Percentiles rank a stretch among this genome's conserved stretches.
Conservation (phyloP, 2,329 filamentous ascomycete species). For the Sordariomycetes sp. region DNA sequence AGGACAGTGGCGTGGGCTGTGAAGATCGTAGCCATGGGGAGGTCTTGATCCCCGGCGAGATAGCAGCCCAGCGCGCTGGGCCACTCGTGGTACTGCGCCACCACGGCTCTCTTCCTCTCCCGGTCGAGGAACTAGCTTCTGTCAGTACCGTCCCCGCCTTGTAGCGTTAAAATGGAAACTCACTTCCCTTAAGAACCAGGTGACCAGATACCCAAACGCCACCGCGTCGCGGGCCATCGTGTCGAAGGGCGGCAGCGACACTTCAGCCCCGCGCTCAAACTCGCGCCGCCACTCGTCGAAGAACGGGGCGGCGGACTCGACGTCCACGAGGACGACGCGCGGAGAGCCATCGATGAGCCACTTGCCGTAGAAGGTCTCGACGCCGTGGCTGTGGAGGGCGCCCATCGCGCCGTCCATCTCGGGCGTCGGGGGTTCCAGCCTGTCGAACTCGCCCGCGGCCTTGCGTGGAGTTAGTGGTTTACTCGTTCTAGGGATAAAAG, state of each 20-base stretch:
- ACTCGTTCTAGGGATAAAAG: not conserved
- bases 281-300: not conserved
- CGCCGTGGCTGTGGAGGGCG: not conserved
- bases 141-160: not conserved
- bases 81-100: conserved; percentile 4
- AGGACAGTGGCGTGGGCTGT: conserved; percentile 1
- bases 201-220: not conserved
- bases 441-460: not conserved
- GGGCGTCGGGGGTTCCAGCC: not conserved
- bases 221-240: not conserved
- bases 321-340: not conserved
- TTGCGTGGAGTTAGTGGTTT: not conserved
- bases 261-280: not conserved
- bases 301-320: not conserved
- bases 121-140: not conserved
- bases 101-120: not conserved
- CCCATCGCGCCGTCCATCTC: not conserved
- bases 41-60: not conserved
- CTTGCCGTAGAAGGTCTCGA: not conserved
- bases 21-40: not conserved
- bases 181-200: conserved; percentile 1
- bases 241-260: not conserved
- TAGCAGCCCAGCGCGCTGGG: not conserved
- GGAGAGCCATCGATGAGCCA: not conserved
- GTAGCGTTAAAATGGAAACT: no score